A percentile compares a stretch with the other conserved stretches of the same genome.
Evolutionary conservation across 257 asterid genomes (phyloP).

Genomic region (Nicotiana paniculata): DNA sequence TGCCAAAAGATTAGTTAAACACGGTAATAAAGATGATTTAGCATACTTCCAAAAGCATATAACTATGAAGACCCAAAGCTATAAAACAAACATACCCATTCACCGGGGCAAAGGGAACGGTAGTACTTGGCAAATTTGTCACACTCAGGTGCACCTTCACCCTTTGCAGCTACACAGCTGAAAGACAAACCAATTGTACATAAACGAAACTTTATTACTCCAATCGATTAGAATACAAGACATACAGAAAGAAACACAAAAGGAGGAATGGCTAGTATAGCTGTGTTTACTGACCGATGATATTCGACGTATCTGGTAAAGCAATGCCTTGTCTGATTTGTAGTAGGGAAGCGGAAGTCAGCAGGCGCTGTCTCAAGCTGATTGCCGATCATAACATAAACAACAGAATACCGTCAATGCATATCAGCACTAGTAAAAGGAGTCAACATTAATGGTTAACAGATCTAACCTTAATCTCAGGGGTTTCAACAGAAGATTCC

Average conservation of each 20-base stretch:
- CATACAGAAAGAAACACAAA: background rate
- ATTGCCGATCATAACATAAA: background rate
- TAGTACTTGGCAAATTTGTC: slow-evolving; percentile 91
- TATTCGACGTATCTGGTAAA: slow-evolving; percentile 89
- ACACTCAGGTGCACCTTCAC: slow-evolving; percentile 89
- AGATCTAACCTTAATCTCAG: slow-evolving; percentile 58
- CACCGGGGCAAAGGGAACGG: slow-evolving; percentile 93
- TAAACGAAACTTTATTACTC: background rate
- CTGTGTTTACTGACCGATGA: slow-evolving; percentile 56
- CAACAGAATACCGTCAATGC: background rate
- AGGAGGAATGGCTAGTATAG: background rate
- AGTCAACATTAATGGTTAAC: background rate
- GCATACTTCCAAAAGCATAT: background rate
- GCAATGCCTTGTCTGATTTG: slow-evolving; percentile 96
- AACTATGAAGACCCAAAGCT: background rate
- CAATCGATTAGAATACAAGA: background rate
- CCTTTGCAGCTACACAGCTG: slow-evolving; percentile 89
- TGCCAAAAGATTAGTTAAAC: background rate
- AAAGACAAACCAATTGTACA: slow-evolving; percentile 11
- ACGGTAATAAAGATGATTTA: slow-evolving; percentile 1
- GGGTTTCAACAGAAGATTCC: slow-evolving; percentile 54
- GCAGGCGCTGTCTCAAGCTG: slow-evolving; percentile 99
- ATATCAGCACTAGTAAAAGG: background rate
- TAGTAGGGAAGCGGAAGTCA: slow-evolving; percentile 94
- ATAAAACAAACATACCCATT: slow-evolving; percentile 61